Evolutionary conservation across 139 green algal species (phyloP), one percentile per base, ranked within the genome.

Genomic region (Chlamydomonas applanata): DNA sequence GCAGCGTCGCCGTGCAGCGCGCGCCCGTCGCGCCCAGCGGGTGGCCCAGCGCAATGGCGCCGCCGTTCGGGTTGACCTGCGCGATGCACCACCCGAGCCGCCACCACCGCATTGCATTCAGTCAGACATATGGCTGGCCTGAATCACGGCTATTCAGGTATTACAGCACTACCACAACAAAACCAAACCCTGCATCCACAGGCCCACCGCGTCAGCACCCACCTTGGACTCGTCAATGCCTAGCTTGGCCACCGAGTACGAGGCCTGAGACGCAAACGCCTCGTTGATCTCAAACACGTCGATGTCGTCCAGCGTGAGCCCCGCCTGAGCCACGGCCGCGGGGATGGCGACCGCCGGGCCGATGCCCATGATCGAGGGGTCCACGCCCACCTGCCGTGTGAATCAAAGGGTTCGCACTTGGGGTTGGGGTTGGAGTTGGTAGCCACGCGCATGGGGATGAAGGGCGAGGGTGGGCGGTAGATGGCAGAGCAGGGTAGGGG

Each of bases 281-380:
- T 99, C 96, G 79, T 99, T 99, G 80, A 99, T 90, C 83, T 99
- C 96, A 78, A 90, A 98, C 35, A 99, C 83, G 76, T 99, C 95
- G 56, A 99, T 94, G 82, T 99, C 96, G 49, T 96, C 87, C 44
- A 98, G 33, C 22, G 53, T 72, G 20, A 97, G 76, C 30, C 91
- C 91, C n/a, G 92, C 91, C 79, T 82, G 86, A 74, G 52, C 63
- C 53, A 98, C 80, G 11, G 94, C 96, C 13, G 68, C 95, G 16
- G 96, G 96, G 80, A 99, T 99, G 77, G 96, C 96, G 20, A 95
- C 87, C 7, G 94, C 94, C 32, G 96, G 96, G 20, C 96, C 96
- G 32, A 99, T 87, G 46, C 96, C 96, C 95, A 99, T 99, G 76
- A 99, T 90, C 27, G 91, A 87, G 0, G 96, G 96, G 79, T 97